Percentiles rank a stretch among this genome's conserved stretches.
Conservation (phyloP, 345 rosid genomes). For the Geranium brycei region DNA sequence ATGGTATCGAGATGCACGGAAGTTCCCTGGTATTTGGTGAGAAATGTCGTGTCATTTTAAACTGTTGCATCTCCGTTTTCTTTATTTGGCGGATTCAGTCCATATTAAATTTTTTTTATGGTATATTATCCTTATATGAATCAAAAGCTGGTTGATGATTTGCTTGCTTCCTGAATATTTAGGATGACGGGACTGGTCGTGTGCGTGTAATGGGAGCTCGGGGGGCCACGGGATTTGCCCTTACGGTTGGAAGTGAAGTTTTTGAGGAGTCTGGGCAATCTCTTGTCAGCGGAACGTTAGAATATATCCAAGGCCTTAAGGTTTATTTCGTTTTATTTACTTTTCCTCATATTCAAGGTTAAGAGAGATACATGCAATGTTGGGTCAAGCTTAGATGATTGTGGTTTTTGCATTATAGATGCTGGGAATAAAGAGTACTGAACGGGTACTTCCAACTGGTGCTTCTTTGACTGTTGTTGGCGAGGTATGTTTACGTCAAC, state of each 20-base stretch:
- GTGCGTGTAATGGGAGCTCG: conserved; percentile 63
- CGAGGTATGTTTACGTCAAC: conserved; percentile 43
- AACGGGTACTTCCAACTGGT: conserved; percentile 84
- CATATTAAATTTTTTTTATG: too few relatives aligned
- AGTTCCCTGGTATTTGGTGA: conserved; percentile 96
- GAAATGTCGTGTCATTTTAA: conserved; percentile 8
- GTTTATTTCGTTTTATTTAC: conserved; percentile 16
- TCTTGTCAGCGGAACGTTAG: conserved; percentile 82
- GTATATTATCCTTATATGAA: background rate
- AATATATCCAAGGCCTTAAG: conserved; percentile 95
- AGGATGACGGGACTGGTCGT: conserved; percentile 85
- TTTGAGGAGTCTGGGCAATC: conserved; percentile 92
- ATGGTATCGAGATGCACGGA: conserved; percentile 87
- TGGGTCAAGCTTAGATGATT: background rate
- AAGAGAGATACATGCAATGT: background rate
- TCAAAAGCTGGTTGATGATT: background rate
- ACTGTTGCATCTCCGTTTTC: background rate
- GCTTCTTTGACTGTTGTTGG: conserved; percentile 85
- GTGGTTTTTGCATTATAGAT: conserved; percentile 33
- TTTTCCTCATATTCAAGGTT: background rate
- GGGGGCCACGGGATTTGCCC: conserved; percentile 50
- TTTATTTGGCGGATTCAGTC: background rate
- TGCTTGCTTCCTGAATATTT: background rate
- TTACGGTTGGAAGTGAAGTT: conserved; percentile 63
- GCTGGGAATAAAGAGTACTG: conserved; percentile 95